phyloP scores from a whole-genome alignment of 2,329 filamentous ascomycete genomes.

The Curvularia sp. region DNA sequence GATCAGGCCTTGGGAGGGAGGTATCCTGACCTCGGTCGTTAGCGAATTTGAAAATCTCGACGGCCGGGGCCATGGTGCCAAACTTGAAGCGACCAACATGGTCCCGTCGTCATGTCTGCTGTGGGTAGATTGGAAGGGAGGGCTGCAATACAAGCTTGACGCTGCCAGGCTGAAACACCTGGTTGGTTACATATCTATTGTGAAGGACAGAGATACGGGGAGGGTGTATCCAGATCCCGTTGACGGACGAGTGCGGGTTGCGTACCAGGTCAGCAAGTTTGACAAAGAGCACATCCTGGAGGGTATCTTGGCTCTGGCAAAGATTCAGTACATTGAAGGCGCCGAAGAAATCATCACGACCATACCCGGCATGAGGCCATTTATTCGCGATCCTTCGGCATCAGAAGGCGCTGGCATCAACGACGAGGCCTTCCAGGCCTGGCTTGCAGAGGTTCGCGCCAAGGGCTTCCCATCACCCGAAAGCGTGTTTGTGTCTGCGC shows the following conservation, averaged over 20 bases:
- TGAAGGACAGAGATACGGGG: constrained; percentile 78
- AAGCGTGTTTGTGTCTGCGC: constrained; percentile 70
- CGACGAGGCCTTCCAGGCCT: constrained; percentile 66
- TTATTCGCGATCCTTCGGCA: constrained; percentile 55
- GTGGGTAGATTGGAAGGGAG: constrained; percentile 70
- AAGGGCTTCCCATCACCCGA: constrained; percentile 59
- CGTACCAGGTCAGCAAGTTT: constrained; percentile 73
- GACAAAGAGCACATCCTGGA: constrained; percentile 76
- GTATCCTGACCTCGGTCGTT: constrained; percentile 80
- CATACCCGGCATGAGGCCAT: constrained; percentile 69
- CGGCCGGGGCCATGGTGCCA: constrained; percentile 78
- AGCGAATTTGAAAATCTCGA: constrained; percentile 83
- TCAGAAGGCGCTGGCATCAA: constrained; percentile 56
- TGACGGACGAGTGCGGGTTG: constrained; percentile 69
- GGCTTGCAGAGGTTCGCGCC: constrained; percentile 63
- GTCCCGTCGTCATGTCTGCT: constrained; percentile 70
- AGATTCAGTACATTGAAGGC: constrained; percentile 78
- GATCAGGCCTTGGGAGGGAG: constrained; percentile 68
- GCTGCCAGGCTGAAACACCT: constrained; percentile 72
- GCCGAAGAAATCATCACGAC: constrained; percentile 78
- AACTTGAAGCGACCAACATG: constrained; percentile 80
- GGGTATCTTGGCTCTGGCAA: constrained; percentile 73
- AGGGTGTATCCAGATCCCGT: constrained; percentile 74
- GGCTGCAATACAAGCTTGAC: constrained; percentile 74
- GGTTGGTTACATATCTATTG: constrained; percentile 74